Percentiles rank a stretch among this genome's conserved stretches.
Evolutionary conservation across 805 yeast genomes (phyloP).

Genomic region (Metschnikowia rubicola): DNA sequence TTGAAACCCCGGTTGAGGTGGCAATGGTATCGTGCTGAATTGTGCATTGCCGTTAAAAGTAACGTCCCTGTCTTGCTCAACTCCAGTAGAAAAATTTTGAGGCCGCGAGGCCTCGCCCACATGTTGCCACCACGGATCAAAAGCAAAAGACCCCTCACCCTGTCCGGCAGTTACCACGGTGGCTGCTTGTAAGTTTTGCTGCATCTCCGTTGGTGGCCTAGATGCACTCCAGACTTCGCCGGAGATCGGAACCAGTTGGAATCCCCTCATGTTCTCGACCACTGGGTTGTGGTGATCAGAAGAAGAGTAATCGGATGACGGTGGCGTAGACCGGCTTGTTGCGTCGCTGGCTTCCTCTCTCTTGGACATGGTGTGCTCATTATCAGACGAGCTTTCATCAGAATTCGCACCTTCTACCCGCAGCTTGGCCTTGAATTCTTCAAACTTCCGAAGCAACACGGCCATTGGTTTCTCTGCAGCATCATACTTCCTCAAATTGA

Average conservation of each 20-base stretch:
- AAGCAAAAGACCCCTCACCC: not conserved
- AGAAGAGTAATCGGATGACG: not conserved
- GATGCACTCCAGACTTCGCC: no score
- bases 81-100: no score
- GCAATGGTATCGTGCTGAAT: no score
- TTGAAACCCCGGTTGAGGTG: not conserved
- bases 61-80: no score
- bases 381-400: not conserved
- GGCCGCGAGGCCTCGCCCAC: not conserved
- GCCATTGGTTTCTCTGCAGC: conserved; percentile 14
- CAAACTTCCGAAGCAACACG: conserved; percentile 9
- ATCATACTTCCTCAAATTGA: conserved; percentile 18
- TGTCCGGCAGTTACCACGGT: not conserved
- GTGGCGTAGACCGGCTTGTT: conserved; percentile 3
- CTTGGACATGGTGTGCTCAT: not conserved
- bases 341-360: conserved; percentile 1
- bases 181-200: no score
- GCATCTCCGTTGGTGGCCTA: no score
- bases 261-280: not conserved
- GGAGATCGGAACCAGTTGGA: no score
- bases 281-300: not conserved
- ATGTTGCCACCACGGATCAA: conserved; percentile 6
- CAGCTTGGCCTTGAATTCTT: conserved; percentile 8
- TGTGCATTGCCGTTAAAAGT: no score
- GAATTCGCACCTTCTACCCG: not conserved